phyloP scores from a whole-genome alignment of 257 asterid genomes.

The Jasminum sambac region DNA sequence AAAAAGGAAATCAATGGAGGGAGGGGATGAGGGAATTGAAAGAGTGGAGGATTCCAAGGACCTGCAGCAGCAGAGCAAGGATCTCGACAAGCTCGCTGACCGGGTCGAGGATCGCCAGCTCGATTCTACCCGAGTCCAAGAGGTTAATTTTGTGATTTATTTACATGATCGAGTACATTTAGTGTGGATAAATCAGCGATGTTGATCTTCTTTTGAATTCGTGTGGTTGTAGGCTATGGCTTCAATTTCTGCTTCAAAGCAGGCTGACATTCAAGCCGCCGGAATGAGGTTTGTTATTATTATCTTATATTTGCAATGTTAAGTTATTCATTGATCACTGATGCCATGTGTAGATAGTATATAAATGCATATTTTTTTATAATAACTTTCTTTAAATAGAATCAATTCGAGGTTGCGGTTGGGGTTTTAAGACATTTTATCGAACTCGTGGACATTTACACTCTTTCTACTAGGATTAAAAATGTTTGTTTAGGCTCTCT shows the following conservation, averaged over 20 bases:
- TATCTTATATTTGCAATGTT: not conserved
- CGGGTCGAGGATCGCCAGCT: slow-evolving; percentile 99
- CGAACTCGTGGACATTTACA: not conserved
- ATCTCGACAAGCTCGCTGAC: slow-evolving; percentile 90
- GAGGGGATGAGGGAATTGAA: slow-evolving; percentile 74
- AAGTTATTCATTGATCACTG: not conserved
- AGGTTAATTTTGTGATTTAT: slow-evolving; percentile 37
- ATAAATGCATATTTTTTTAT: not conserved
- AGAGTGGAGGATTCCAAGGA: slow-evolving; percentile 76
- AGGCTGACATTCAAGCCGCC: slow-evolving; percentile 93
- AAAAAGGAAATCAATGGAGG: slow-evolving; percentile 48
- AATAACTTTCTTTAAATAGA: not conserved
- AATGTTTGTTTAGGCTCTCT: not conserved
- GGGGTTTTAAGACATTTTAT: not conserved
- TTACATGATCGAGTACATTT: not conserved
- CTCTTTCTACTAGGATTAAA: not conserved
- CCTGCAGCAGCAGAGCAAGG: slow-evolving; percentile 95
- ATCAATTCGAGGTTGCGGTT: not conserved
- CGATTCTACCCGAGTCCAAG: slow-evolving; percentile 93
- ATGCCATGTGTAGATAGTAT: not conserved
- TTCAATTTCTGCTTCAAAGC: slow-evolving; percentile 75
- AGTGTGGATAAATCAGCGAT: not conserved
- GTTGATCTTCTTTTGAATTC: not conserved
- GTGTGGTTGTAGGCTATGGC: slow-evolving; percentile 87
- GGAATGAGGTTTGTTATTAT: slow-evolving; percentile 59